Base-by-base conservation (phyloP, 2,329 filamentous ascomycete species). In the Neonectria magnoliae region DNA sequence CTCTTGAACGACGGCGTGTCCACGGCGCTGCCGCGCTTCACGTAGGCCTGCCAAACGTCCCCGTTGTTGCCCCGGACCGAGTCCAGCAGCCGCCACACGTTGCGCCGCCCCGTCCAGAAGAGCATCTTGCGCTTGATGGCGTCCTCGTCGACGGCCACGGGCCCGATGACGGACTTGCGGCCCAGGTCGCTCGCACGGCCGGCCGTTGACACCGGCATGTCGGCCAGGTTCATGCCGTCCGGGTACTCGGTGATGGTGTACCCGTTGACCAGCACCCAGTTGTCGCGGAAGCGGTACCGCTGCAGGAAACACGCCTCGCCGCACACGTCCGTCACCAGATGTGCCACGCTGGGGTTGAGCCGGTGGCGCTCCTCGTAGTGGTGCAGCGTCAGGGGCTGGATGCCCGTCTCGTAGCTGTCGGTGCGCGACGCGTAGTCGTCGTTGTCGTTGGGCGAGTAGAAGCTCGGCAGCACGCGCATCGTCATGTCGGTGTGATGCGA, bases 241-340 rank as follows among this genome's bases (percentile, higher is more conserved):
- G 78, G 77, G 67, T 84, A 82, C 52, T 82, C 77, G 44, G 76
- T 79, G 62, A 85, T 76, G 31, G 81, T 80, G 69, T 82, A 76
- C 5, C 83, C 83, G 65, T 84, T 84, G 47, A 83, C 79, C 5
- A 85, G 76, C 4, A 84, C 76, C 83, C 83, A 85, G 68, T 79
- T 76, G 69, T 83, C 81, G 42, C 71, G 75, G 71, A 84, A 84
- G 33, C 76, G 71, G 64, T 82, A 84, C 7, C 82, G 79, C 68
- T 84, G 82, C 66, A 84, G 77, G 70, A 83, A 84, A 68, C 82
- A 84, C 11, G 77, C 75, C 57, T 83, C 81, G 20, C 83, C 82
- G 67, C 82, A 83, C 9, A 78, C 72, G 27, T 80, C 78, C 0
- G 81, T 75, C 18, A 84, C 78, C 11, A 80, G 71, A 65, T 83